A percentile compares a stretch with the other conserved stretches of the same genome.
Evolutionary conservation across 2,329 filamentous ascomycete genomes (phyloP).

Genomic region (Aspergillus hiratsukae): DNA sequence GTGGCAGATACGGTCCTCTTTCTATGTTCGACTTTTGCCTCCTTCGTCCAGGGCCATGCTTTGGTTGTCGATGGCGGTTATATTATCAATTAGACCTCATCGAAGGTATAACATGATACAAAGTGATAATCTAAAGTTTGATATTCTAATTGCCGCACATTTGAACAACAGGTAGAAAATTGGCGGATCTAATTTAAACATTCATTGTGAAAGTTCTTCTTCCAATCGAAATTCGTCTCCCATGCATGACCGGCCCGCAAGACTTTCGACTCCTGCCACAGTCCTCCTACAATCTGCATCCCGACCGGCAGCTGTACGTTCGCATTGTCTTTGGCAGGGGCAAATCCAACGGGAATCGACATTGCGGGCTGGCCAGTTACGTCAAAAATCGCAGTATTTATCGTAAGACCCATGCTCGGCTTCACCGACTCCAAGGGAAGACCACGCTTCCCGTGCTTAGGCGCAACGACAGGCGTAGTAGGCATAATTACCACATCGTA

Average conservation of each 20-base stretch:
- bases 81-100: conserved; percentile 32
- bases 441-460: conserved; percentile 19
- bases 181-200: neutral
- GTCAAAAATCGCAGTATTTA: conserved; percentile 56
- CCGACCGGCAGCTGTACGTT: conserved; percentile 46
- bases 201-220: conserved; percentile 3
- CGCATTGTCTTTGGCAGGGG: conserved; percentile 22
- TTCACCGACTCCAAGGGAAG: conserved; percentile 22
- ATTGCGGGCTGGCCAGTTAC: conserved; percentile 55
- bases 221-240: conserved; percentile 24
- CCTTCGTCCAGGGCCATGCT: conserved; percentile 51
- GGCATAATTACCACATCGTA: conserved; percentile 43
- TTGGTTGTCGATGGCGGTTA: conserved; percentile 53
- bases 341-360: conserved; percentile 48
- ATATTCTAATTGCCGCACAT: too few species aligned
- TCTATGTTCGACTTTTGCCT: conserved; percentile 46
- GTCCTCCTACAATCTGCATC: conserved; percentile 51
- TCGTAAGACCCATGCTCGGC: conserved; percentile 48
- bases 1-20: conserved; percentile 50
- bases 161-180: neutral
- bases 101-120: neutral
- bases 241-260: conserved; percentile 19
- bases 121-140: neutral
- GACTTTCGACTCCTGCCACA: conserved; percentile 26
- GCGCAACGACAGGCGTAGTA: conserved; percentile 26